Conservation (phyloP, 2,329 filamentous ascomycete species). For the Colletotrichum cereale region DNA sequence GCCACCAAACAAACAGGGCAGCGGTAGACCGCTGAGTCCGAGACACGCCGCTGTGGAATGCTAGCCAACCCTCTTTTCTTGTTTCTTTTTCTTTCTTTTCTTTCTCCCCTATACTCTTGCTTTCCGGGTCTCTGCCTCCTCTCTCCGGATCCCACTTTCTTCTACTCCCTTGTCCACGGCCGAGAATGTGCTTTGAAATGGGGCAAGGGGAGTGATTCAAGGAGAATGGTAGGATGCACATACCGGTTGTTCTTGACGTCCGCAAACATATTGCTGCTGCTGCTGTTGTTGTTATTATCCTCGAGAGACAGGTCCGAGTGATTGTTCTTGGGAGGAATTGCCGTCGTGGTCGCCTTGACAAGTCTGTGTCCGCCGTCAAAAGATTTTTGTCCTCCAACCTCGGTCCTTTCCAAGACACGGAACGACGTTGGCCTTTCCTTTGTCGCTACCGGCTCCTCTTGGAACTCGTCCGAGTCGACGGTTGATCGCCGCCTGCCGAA, state of each 20-base stretch:
- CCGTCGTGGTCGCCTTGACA: constrained; percentile 52
- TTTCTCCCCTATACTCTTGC: not conserved
- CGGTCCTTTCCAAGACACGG: constrained; percentile 68
- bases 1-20: constrained; percentile 26
- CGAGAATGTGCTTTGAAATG: constrained; percentile 36
- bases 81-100: not conserved
- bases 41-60: constrained; percentile 40
- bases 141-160: not conserved
- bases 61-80: constrained; percentile 26
- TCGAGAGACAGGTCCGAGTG: constrained; percentile 55
- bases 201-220: constrained; percentile 30
- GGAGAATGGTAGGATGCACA: constrained; percentile 47
- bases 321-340: constrained; percentile 52
- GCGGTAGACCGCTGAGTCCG: constrained; percentile 35
- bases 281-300: constrained; percentile 59
- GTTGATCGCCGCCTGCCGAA: constrained; percentile 72
- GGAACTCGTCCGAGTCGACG: constrained; percentile 65
- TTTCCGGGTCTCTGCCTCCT: constrained; percentile 5
- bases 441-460: constrained; percentile 61
- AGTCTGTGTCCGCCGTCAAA: constrained; percentile 64
- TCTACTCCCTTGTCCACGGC: constrained; percentile 14
- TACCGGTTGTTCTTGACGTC: constrained; percentile 70
- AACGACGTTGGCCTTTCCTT: constrained; percentile 60
- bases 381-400: constrained; percentile 58
- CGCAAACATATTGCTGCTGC: constrained; percentile 64